Conservation (phyloP, 257 asterid genomes). For the Nicotiana noctiflora region DNA sequence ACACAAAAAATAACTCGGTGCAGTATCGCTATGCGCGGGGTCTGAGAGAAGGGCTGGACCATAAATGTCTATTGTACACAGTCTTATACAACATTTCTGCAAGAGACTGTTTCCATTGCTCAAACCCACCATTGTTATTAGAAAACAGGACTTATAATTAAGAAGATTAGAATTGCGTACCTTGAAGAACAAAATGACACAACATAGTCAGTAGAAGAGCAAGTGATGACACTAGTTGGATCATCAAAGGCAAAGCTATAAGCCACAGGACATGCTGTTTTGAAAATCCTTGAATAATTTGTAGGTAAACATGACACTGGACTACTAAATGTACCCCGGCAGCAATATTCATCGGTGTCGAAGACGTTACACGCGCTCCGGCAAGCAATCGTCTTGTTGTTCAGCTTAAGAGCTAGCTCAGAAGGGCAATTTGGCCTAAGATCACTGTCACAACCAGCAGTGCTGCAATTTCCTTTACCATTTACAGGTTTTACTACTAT, state of each 20-base stretch:
- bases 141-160: background rate
- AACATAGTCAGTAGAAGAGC: conserved; percentile 47
- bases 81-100: no score
- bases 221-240: conserved; percentile 41
- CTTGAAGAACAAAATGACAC: conserved; percentile 50
- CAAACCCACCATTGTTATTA: background rate
- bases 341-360: conserved; percentile 48
- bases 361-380: conserved; percentile 50
- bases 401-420: conserved; percentile 26
- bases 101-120: no score
- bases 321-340: conserved; percentile 38
- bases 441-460: conserved; percentile 57
- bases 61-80: no score
- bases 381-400: conserved; percentile 41
- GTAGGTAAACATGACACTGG: conserved; percentile 51
- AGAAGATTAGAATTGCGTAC: conserved; percentile 13
- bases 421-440: conserved; percentile 43
- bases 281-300: conserved; percentile 45
- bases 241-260: conserved; percentile 59
- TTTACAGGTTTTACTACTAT: conserved; percentile 38
- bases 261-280: conserved; percentile 55
- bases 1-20: no score
- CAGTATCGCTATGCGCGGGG: no score
- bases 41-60: no score
- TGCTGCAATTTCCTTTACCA: conserved; percentile 50